Evolutionary conservation across 495 filamentous ascomycete genomes (phyloP).

Genomic region (Monascus purpureus): DNA sequence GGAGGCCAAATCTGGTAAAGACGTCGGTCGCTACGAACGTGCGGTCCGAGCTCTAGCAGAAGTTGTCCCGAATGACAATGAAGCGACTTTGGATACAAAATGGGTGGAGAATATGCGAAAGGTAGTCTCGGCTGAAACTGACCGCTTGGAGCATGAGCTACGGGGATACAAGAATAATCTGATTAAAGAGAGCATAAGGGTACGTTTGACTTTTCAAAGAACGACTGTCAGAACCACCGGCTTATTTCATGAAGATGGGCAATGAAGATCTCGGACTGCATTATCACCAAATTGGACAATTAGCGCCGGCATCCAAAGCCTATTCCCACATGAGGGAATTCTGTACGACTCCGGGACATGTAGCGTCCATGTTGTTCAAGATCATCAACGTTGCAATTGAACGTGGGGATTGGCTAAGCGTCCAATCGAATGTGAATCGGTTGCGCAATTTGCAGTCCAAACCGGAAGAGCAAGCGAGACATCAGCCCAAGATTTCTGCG

Average conservation of each 20-base stretch:
- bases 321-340: constrained; percentile 64
- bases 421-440: constrained; percentile 54
- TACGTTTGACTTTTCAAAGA: constrained; percentile 25
- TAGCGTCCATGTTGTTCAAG: constrained; percentile 55
- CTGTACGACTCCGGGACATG: constrained; percentile 54
- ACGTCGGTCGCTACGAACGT: constrained; percentile 55
- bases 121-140: constrained; percentile 49
- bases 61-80: constrained; percentile 50
- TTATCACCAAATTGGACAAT: constrained; percentile 50
- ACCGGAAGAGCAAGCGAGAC: constrained; percentile 46
- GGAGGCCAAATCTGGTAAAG: constrained; percentile 65
- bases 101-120: constrained; percentile 56
- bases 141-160: constrained; percentile 66
- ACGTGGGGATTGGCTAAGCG: constrained; percentile 51
- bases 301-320: constrained; percentile 46
- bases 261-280: constrained; percentile 62
- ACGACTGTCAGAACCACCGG: not conserved
- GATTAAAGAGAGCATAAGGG: constrained; percentile 92
- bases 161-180: constrained; percentile 95
- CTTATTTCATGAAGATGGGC: constrained; percentile 43
- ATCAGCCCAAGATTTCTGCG: constrained; percentile 50
- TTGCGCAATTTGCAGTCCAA: constrained; percentile 42
- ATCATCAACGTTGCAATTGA: constrained; percentile 54
- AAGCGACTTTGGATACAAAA: constrained; percentile 47
- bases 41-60: constrained; percentile 49